Evolutionary conservation across 2,329 filamentous ascomycete genomes (phyloP).

Genomic region (Aspergillus arachidicola): DNA sequence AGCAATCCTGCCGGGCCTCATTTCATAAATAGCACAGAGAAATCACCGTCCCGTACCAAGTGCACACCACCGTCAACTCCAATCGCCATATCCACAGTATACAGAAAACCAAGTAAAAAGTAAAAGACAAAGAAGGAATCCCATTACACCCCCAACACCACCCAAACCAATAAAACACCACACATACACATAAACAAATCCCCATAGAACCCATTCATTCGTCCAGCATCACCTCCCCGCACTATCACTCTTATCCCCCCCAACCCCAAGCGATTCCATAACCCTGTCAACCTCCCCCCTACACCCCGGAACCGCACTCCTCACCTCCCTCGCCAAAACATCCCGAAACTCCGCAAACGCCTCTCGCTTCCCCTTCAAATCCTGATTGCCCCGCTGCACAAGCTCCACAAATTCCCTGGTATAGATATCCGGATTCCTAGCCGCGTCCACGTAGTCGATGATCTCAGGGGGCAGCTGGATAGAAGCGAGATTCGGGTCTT

Average conservation of each 20-base stretch:
- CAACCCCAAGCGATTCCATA: constrained; percentile 28
- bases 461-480: constrained; percentile 63
- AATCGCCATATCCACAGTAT: no score
- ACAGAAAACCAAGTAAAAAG: no score
- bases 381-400: constrained; percentile 64
- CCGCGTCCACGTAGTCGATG: constrained; percentile 63
- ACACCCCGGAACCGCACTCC: constrained; percentile 60
- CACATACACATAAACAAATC: no score
- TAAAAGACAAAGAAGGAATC: no score
- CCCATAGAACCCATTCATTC: no score
- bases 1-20: no score
- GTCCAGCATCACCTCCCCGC: background rate
- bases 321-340: constrained; percentile 61
- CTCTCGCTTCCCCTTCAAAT: constrained; percentile 62
- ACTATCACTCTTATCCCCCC: background rate
- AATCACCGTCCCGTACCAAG: no score
- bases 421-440: constrained; percentile 68
- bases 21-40: no score
- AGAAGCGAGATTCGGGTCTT: background rate
- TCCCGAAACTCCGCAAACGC: constrained; percentile 62
- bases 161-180: no score
- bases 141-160: no score
- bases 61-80: no score
- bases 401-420: constrained; percentile 67
- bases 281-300: constrained; percentile 56